Evolutionary conservation across 2,329 filamentous ascomycete species (phyloP).

Genomic region (Fusarium hainanense): DNA sequence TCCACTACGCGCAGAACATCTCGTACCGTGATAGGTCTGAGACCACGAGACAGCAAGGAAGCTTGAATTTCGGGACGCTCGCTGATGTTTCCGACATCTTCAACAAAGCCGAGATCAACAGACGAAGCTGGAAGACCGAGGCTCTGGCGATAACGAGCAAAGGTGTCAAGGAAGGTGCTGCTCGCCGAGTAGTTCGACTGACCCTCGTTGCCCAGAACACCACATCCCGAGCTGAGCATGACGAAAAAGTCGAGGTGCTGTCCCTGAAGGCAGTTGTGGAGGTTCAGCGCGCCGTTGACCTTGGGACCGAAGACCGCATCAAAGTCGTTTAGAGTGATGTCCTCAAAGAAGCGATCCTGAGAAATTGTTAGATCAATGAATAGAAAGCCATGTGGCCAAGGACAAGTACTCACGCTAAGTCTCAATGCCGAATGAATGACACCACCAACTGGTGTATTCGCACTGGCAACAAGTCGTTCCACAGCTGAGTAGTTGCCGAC

Average conservation of each 20-base stretch:
- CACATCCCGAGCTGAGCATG: conserved; percentile 42
- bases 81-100: conserved; percentile 42
- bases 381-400: neutral
- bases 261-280: conserved; percentile 29
- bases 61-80: conserved; percentile 41
- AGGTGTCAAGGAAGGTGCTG: conserved; percentile 41
- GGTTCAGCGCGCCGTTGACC: conserved; percentile 39
- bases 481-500: conserved; percentile 38
- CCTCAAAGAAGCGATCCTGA: conserved; percentile 39
- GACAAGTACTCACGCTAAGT: conserved; percentile 34
- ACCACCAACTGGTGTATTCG: conserved; percentile 33
- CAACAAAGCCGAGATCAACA: conserved; percentile 38
- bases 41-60: conserved; percentile 33
- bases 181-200: conserved; percentile 40
- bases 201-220: conserved; percentile 37
- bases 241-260: conserved; percentile 42
- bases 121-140: conserved; percentile 38
- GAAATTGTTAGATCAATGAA: conserved; percentile 6
- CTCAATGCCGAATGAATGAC: conserved; percentile 41
- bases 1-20: conserved; percentile 41
- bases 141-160: conserved; percentile 37
- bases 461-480: conserved; percentile 20
- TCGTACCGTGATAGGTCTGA: conserved; percentile 40
- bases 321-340: conserved; percentile 38
- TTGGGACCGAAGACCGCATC: conserved; percentile 38